phyloP scores from a whole-genome alignment of 1,284 basidiomycete species.

The Tilletia horrida region DNA sequence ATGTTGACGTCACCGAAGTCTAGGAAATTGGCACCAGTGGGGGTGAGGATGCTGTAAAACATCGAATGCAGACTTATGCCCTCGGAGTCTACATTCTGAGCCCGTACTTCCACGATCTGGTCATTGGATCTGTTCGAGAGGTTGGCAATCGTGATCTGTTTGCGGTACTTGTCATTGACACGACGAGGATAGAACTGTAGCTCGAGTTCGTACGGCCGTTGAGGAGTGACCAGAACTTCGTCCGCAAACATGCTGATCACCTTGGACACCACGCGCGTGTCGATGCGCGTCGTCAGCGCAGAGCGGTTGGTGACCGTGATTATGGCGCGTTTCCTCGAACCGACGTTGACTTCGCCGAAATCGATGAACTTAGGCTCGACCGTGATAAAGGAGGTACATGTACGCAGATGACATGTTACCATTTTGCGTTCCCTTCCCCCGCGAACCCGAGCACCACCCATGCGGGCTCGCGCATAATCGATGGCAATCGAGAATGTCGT shows the following conservation, averaged over 20 bases:
- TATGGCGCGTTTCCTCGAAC: slow-evolving; percentile 57
- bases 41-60: slow-evolving; percentile 60
- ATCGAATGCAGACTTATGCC: slow-evolving; percentile 60
- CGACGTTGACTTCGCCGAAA: slow-evolving; percentile 60
- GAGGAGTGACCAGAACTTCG: slow-evolving; percentile 58
- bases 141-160: slow-evolving; percentile 59
- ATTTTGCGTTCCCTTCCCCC: slow-evolving; percentile 53
- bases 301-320: slow-evolving; percentile 57
- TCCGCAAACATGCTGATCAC: slow-evolving; percentile 59
- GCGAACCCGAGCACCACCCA: slow-evolving; percentile 42
- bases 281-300: slow-evolving; percentile 58
- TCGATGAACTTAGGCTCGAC: slow-evolving; percentile 57
- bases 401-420: slow-evolving; percentile 56
- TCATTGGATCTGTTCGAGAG: slow-evolving; percentile 54
- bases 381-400: slow-evolving; percentile 59
- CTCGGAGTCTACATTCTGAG: slow-evolving; percentile 59
- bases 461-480: slow-evolving; percentile 54
- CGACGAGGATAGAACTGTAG: slow-evolving; percentile 60
- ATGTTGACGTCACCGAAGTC: slow-evolving; percentile 61
- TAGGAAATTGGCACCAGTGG: slow-evolving; percentile 59
- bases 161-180: slow-evolving; percentile 59
- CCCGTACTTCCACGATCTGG: slow-evolving; percentile 59
- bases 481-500: slow-evolving; percentile 58
- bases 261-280: slow-evolving; percentile 60
- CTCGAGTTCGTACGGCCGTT: slow-evolving; percentile 58